Conservation (phyloP, 1,284 basidiomycete genomes). For the Baeospora myosura region DNA sequence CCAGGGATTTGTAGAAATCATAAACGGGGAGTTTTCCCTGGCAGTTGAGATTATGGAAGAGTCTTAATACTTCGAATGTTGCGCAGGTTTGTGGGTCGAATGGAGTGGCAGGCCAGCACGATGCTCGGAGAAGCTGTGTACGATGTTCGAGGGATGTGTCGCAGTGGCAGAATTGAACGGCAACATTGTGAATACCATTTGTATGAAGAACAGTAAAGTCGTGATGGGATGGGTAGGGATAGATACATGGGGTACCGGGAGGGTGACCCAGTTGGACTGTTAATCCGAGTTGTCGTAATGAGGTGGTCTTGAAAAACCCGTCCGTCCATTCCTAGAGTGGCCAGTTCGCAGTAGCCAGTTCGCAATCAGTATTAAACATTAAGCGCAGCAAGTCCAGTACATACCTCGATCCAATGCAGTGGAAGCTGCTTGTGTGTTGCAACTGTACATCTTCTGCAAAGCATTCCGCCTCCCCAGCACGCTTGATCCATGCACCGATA, state of each 20-base stretch:
- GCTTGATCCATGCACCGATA: neutral
- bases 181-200: constrained; percentile 14
- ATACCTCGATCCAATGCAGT: neutral
- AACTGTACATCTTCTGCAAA: neutral
- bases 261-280: constrained; percentile 3
- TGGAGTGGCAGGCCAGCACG: constrained; percentile 10
- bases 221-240: constrained; percentile 1
- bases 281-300: neutral
- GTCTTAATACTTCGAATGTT: constrained; percentile 10
- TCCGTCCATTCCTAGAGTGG: constrained; percentile 2
- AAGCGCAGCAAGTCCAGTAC: neutral
- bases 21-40: constrained; percentile 9
- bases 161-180: constrained; percentile 15
- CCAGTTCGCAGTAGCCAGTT: no score
- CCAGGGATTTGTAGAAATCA: constrained; percentile 12
- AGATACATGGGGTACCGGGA: constrained; percentile 6
- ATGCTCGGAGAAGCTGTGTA: constrained; percentile 11
- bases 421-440: neutral
- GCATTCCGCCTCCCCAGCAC: neutral
- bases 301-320: neutral
- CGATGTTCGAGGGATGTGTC: neutral
- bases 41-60: constrained; percentile 9
- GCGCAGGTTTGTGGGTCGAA: constrained; percentile 9
- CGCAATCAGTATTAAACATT: no score
- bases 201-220: constrained; percentile 13